Percentiles rank a stretch among this genome's conserved stretches.
phyloP scores from a whole-genome alignment of 2,329 filamentous ascomycete genomes.

The Chalaropsis thielavioides region DNA sequence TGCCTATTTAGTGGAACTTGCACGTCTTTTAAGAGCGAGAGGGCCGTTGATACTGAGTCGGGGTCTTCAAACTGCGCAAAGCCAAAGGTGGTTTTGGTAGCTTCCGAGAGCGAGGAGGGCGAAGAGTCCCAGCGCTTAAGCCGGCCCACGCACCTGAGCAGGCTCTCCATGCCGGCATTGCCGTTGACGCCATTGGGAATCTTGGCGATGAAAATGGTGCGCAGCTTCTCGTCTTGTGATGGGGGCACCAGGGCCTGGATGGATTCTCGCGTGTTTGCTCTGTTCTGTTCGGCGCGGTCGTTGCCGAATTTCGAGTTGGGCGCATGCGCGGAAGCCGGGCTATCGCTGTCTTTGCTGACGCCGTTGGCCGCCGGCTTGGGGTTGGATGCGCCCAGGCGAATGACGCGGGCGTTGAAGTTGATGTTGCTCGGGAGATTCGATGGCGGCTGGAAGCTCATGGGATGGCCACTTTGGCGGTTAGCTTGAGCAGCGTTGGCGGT shows the following conservation, averaged over 20 bases:
- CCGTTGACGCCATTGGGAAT: slow-evolving; percentile 62
- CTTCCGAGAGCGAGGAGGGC: slow-evolving; percentile 43
- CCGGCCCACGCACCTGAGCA: slow-evolving; percentile 62
- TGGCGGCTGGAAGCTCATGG: slow-evolving; percentile 73
- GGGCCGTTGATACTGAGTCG: slow-evolving; percentile 70
- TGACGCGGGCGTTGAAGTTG: slow-evolving; percentile 94
- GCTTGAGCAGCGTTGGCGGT: slow-evolving; percentile 59
- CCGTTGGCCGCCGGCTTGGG: slow-evolving; percentile 40
- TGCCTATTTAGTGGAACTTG: slow-evolving; percentile 71
- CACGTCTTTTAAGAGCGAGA: slow-evolving; percentile 70
- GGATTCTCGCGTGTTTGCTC: slow-evolving; percentile 51
- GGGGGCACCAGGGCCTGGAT: slow-evolving; percentile 64
- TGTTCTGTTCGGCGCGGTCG: slow-evolving; percentile 47
- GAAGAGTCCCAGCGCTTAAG: slow-evolving; percentile 75
- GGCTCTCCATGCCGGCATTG: slow-evolving; percentile 63
- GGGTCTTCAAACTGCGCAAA: slow-evolving; percentile 93
- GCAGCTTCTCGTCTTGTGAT: slow-evolving; percentile 76
- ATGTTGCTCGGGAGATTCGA: slow-evolving; percentile 80
- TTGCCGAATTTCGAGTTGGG: slow-evolving; percentile 31
- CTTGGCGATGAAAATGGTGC: slow-evolving; percentile 79
- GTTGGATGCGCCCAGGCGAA: slow-evolving; percentile 70
- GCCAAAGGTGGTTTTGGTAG: slow-evolving; percentile 75
- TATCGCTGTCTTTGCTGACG: slow-evolving; percentile 31
- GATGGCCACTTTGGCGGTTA: slow-evolving; percentile 67
- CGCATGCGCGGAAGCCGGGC: slow-evolving; percentile 22